A percentile compares a stretch with the other conserved stretches of the same genome.
These are phyloP conservation scores for Fusarium secorum DNA, from an alignment of 2,329 filamentous ascomycete species.

Conservation along the genomic window DNA sequence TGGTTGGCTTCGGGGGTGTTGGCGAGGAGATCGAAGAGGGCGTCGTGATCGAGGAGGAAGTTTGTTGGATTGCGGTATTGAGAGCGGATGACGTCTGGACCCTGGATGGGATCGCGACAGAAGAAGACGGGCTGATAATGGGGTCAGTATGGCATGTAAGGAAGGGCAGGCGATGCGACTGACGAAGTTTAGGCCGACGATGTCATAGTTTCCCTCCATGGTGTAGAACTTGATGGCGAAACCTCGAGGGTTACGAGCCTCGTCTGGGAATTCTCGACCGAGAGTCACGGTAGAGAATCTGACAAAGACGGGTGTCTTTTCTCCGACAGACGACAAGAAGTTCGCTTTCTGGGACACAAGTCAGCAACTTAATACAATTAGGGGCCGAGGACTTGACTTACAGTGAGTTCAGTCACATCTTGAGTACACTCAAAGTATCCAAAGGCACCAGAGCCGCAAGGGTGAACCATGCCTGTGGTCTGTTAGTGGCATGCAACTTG, in stretches of 20 bases:
- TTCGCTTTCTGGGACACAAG: not conserved
- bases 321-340: not conserved
- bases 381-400: not conserved
- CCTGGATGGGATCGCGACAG: slow-evolving; percentile 7
- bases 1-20: not conserved
- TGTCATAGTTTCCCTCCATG: not conserved
- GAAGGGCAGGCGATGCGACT: not conserved
- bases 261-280: not conserved
- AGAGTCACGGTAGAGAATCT: slow-evolving; percentile 6
- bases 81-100: slow-evolving; percentile 8
- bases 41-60: slow-evolving; percentile 3
- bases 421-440: slow-evolving; percentile 2
- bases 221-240: slow-evolving; percentile 8
- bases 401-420: slow-evolving; percentile 1
- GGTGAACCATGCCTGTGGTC: not conserved
- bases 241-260: slow-evolving; percentile 1
- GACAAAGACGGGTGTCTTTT: slow-evolving; percentile 2
- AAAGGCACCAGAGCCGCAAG: slow-evolving; percentile 7
- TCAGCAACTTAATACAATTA: not conserved
- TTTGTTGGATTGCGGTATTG: slow-evolving; percentile 1
- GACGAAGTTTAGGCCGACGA: slow-evolving; percentile 1
- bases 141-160: too few species aligned
- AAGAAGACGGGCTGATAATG: not conserved
- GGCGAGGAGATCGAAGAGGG: not conserved
- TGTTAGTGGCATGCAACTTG: not conserved